These are phyloP conservation scores for Tolypocladium album DNA, from an alignment of 2,329 filamentous ascomycete genomes.

Conservation along the genomic window DNA sequence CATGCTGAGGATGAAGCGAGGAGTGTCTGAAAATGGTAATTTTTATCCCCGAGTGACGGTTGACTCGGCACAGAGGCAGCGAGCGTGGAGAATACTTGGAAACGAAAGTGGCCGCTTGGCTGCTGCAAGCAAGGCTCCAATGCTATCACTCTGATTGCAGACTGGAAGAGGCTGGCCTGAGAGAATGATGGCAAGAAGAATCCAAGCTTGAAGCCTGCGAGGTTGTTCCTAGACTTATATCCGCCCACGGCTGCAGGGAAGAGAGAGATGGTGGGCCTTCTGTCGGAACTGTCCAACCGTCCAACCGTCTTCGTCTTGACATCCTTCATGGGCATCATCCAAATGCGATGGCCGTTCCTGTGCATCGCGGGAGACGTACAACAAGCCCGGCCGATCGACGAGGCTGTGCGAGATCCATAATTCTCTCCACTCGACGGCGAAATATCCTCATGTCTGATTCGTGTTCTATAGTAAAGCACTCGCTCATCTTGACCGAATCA, in stretches of 20 bases:
- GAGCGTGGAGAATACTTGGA: not conserved
- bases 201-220: not conserved
- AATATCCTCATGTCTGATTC: not conserved
- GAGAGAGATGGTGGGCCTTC: not conserved
- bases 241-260: not conserved
- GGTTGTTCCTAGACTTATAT: conserved; percentile 1
- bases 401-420: not conserved
- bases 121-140: not conserved
- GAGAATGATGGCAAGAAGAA: not conserved
- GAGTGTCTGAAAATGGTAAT: not conserved
- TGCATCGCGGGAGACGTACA: not conserved
- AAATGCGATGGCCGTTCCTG: not conserved
- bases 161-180: not conserved
- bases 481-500: not conserved
- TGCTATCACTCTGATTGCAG: not conserved
- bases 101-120: not conserved
- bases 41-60: not conserved
- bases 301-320: not conserved
- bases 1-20: conserved; percentile 1
- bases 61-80: not conserved
- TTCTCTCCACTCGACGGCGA: not conserved
- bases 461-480: too few species aligned
- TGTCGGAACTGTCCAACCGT: not conserved
- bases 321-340: conserved; percentile 3
- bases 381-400: not conserved